Evolutionary conservation across 345 rosid species (phyloP).

Genomic region (Corchorus capsularis): DNA sequence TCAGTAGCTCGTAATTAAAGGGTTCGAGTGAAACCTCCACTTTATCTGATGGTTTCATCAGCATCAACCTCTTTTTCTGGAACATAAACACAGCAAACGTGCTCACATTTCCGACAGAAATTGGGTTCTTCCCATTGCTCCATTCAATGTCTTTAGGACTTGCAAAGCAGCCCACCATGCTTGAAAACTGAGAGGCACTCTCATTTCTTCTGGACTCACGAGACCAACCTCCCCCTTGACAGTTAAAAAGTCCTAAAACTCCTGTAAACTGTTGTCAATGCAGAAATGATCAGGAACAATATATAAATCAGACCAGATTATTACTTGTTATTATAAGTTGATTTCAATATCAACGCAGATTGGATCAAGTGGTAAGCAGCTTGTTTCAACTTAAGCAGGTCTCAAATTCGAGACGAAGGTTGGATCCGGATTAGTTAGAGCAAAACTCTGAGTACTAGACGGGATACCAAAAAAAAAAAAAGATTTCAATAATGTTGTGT

Average conservation of each 20-base stretch:
- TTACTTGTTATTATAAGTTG: too few relatives aligned
- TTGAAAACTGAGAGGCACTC: conserved; percentile 60
- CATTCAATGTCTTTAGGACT: conserved; percentile 74
- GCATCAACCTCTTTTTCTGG: conserved; percentile 30
- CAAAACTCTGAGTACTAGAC: too few relatives aligned
- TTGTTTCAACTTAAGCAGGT: too few relatives aligned
- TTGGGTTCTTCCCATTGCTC: conserved; percentile 66
- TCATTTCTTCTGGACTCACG: conserved; percentile 68
- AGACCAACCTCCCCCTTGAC: conserved; percentile 99
- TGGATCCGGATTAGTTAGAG: too few relatives aligned
- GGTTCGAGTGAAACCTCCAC: conserved; percentile 29
- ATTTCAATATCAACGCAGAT: too few relatives aligned
- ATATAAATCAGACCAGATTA: neutral
- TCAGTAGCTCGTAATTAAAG: conserved; percentile 28
- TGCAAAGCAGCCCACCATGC: conserved; percentile 47
- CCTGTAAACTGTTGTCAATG: conserved; percentile 46
- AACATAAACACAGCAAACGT: conserved; percentile 65
- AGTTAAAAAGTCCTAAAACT: conserved; percentile 86
- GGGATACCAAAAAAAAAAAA: neutral
- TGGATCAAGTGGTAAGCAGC: too few relatives aligned
- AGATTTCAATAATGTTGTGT: neutral
- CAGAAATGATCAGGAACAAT: neutral
- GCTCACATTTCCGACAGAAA: conserved; percentile 47
- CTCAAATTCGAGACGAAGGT: too few relatives aligned
- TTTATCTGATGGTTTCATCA: conserved; percentile 18